These are phyloP conservation scores for Cutaneotrichosporon mucoides DNA, from an alignment of 1,284 basidiomycete species.

Conservation along the genomic window DNA sequence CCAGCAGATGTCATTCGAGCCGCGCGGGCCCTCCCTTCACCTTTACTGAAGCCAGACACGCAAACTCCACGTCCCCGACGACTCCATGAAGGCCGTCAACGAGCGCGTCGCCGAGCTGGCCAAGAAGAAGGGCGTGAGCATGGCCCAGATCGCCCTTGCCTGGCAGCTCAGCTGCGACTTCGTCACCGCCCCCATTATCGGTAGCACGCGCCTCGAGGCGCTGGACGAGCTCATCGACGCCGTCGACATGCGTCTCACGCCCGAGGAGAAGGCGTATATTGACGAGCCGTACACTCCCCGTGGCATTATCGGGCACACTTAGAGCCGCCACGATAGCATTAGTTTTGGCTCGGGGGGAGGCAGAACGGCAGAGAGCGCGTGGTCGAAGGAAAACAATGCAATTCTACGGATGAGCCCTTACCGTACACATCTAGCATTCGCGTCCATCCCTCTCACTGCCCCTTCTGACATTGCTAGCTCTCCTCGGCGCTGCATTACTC, in stretches of 20 bases:
- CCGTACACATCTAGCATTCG: too few species aligned
- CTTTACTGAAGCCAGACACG: too few species aligned
- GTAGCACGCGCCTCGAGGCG: conserved; percentile 35
- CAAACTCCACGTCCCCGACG: conserved; percentile 6
- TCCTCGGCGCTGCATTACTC: too few species aligned
- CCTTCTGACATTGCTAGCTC: too few species aligned
- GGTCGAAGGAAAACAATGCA: too few species aligned
- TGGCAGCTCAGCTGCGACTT: conserved; percentile 51
- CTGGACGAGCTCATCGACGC: conserved; percentile 36
- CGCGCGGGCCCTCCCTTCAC: too few species aligned
- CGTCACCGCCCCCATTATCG: conserved; percentile 44
- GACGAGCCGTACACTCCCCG: conserved; percentile 51
- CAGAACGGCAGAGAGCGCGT: too few species aligned
- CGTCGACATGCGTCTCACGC: conserved; percentile 45
- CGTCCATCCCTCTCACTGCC: too few species aligned
- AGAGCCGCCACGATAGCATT: too few species aligned
- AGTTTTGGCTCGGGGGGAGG: too few species aligned
- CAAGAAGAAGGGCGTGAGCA: conserved; percentile 54
- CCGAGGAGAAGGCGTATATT: conserved; percentile 56
- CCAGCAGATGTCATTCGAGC: too few species aligned
- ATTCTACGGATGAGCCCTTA: too few species aligned
- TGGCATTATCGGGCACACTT: conserved; percentile 6
- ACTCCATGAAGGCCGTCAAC: conserved; percentile 34
- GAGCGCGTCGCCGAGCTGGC: conserved; percentile 56
- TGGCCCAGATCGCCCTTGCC: conserved; percentile 59